A percentile compares a stretch with the other conserved stretches of the same genome.
phyloP scores from a whole-genome alignment of 495 filamentous ascomycete species.

The Trichoderma asperelloides region DNA sequence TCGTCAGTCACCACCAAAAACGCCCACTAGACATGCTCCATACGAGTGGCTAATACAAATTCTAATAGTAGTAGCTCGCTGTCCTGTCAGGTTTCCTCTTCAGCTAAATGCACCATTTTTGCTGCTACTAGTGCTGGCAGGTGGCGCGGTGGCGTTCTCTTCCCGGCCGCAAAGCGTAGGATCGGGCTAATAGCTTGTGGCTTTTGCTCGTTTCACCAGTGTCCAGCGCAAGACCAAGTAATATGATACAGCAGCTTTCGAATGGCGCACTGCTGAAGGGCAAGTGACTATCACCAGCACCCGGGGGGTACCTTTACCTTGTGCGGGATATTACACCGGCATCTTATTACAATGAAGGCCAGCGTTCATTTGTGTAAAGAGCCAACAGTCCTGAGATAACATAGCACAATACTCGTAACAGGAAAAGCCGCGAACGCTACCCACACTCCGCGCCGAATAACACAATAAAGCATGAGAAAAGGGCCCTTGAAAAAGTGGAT shows the following conservation, averaged over 20 bases:
- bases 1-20: neutral
- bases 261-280: neutral
- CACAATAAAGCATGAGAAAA: neutral
- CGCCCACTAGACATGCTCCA: neutral
- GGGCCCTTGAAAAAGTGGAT: neutral
- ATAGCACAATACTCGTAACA: neutral
- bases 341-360: neutral
- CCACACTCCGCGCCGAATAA: neutral
- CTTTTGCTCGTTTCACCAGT: neutral
- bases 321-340: neutral
- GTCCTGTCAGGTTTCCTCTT: neutral
- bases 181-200: neutral
- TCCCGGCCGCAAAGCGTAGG: slow-evolving; percentile 5
- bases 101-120: neutral
- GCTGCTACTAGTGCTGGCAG: neutral
- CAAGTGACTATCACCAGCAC: neutral
- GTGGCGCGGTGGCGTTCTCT: neutral
- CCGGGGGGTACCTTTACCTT: neutral
- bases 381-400: neutral
- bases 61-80: neutral
- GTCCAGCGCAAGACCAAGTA: neutral
- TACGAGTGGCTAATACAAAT: neutral
- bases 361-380: neutral
- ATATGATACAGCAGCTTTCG: neutral
- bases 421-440: neutral